Base-by-base conservation (phyloP, 768 basidiomycete species). In the Auricularia sp. region DNA sequence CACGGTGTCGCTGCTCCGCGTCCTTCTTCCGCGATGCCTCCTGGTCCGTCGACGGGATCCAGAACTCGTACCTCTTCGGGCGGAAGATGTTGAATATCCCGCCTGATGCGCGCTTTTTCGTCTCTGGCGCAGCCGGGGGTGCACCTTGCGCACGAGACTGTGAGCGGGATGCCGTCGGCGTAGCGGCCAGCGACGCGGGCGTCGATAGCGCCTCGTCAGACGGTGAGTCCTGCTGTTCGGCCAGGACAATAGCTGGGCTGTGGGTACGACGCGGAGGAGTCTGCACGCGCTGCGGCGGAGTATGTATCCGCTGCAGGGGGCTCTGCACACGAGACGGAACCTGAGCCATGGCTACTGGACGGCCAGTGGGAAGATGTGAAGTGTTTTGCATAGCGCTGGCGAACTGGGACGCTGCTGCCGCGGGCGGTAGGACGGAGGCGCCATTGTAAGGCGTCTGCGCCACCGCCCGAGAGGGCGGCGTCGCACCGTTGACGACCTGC, bases 31-130 rank as follows among this genome's bases (percentile, higher is more conserved):
- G 65, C 13, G 21, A 39, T 24, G 39, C 54, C 13, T 68, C 63
- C 33, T 64, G 24, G 24, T 66, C 67, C 62, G 63, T 68, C 24
- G 54, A 14, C 36, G 29, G 44, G 3, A 44, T 51, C 66, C 68
- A 65, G 37, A 65, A n/a, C 29, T 68, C 68, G 63, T 68, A 64
- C 21, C 42, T 29, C 8, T 62, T 68, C 1, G 75, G 74, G 29
- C 73, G 72, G 66, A 77, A 77, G 35, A 75, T 70, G 34, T 71
- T 70, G 54, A 83, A 78, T 36, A 82, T 68, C 13, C 78, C 70
- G 66, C 76, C 78, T 71, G 79, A 78, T 34, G 73, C 10, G 33
- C 47, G 47, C 45, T 62, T 59, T 29, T 67, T 64, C 56, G 65
- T 62, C 44, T 65, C 61, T 6, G 61, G 71, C 3, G 76, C 68